phyloP scores from a whole-genome alignment of 306 rosid species.

The Sesbania bispinosa region DNA sequence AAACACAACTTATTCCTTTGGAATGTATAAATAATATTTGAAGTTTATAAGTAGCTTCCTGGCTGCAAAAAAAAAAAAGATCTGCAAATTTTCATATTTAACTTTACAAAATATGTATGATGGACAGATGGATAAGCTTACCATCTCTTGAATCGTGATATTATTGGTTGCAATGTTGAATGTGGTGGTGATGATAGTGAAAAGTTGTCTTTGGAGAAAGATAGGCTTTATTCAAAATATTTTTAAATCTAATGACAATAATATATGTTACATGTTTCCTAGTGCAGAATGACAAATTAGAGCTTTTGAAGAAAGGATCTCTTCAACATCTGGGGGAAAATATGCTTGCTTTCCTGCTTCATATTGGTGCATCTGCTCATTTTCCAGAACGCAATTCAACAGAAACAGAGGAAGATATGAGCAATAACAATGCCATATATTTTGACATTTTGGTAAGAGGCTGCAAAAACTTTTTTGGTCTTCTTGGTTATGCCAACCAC shows the following conservation, averaged over 20 bases:
- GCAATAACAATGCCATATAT: slow-evolving; percentile 52
- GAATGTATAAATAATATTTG: not conserved
- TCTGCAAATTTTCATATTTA: not conserved
- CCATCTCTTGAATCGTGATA: not conserved
- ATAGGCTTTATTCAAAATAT: slow-evolving; percentile 3
- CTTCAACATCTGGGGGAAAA: slow-evolving; percentile 99
- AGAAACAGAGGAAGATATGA: slow-evolving; percentile 43
- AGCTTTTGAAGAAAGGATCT: slow-evolving; percentile 79
- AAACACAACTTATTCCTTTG: not conserved
- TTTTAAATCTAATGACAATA: not conserved
- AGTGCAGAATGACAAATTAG: slow-evolving; percentile 86
- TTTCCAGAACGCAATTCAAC: slow-evolving; percentile 52
- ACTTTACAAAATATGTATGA: not conserved
- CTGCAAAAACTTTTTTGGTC: slow-evolving; percentile 14
- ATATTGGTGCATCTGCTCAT: slow-evolving; percentile 53
- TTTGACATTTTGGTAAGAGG: slow-evolving; percentile 82
- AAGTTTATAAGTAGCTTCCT: not conserved
- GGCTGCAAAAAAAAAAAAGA: no score
- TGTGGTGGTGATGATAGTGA: not conserved
- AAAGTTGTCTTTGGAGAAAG: slow-evolving; percentile 7
- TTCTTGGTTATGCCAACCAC: slow-evolving; percentile 18
- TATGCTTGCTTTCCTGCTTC: slow-evolving; percentile 93
- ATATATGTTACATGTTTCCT: slow-evolving; percentile 15
- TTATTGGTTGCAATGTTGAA: not conserved
- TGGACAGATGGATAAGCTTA: not conserved